Evolutionary conservation across 441 rosid genomes (phyloP), one percentile per base, ranked within the genome.

Genomic region (Omphalea diandra): DNA sequence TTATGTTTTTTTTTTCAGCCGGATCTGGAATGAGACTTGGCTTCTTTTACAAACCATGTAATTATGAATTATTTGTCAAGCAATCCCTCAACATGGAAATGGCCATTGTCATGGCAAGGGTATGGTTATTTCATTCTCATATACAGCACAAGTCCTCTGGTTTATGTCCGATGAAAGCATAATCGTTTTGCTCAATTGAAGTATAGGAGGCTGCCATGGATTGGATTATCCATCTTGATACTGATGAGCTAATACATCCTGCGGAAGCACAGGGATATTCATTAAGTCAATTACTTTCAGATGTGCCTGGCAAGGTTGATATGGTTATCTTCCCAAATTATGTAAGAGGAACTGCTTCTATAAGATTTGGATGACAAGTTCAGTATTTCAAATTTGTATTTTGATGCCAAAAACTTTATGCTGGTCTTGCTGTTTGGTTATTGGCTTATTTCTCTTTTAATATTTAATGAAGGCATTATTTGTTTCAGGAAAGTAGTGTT

Each of bases 221-320:
- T 38, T 94, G 98, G 98, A 94, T 94, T 74, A 52, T 92, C 73
- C 99, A 92, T 83, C 94, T 94, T 76, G 97, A 94, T 81, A 94
- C 98, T 0, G 99, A 94, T 55, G 99, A 89, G 80, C 84, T 94
- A 56, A 79, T 92, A 56, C 80, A 94, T 76, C 98, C 98, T 31
- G 87, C 91, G 2, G 99, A 94, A 65, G 71, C 81, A 70, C 82
- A 38, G 67, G 96, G 90, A 63, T 94, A 89, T 79, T 94, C 98
- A 50, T 77, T 94, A 85, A 83, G 96, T 57, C 87, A 73, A 33
- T 74, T 92, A 75, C 88, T 94, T 31, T 74, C 82, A 43, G 89
- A 88, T 69, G 80, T 92, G 29, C 88, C 98, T 71, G 70, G 80
- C 69, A 78, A 85, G 65, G 83, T 92, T 63, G 96, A 92, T 78